Conservation (phyloP, 2,329 filamentous ascomycete species). For the Diplodia scrobiculata region DNA sequence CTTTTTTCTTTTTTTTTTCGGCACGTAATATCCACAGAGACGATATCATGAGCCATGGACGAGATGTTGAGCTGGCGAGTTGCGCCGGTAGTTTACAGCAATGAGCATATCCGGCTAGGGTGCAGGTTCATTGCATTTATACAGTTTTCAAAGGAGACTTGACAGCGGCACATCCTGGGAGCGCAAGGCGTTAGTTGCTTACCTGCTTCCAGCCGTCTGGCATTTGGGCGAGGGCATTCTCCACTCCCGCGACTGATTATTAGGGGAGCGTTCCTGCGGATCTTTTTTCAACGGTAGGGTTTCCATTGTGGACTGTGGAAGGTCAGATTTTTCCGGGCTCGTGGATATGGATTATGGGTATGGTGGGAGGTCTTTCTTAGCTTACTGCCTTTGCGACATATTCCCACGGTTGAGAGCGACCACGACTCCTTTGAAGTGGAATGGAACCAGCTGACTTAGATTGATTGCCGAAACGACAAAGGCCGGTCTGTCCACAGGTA, state of each 20-base stretch:
- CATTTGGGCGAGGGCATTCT: background rate
- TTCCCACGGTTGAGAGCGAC: background rate
- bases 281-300: conserved; percentile 5
- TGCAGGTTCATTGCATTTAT: conserved; percentile 5
- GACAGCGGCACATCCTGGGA: conserved; percentile 13
- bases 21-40: conserved; percentile 14
- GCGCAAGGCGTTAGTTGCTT: conserved; percentile 17
- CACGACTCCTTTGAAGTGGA: background rate
- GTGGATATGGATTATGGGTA: background rate
- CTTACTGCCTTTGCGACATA: background rate
- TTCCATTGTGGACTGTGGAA: background rate
- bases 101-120: background rate
- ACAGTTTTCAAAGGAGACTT: background rate
- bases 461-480: background rate
- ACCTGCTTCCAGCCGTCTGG: conserved; percentile 12
- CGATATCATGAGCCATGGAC: conserved; percentile 21
- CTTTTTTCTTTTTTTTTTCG: background rate
- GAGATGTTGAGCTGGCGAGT: background rate
- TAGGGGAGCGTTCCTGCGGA: background rate
- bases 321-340: background rate
- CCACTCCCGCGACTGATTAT: conserved; percentile 2
- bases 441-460: background rate
- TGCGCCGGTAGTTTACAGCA: conserved; percentile 2
- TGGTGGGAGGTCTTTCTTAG: background rate
- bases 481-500: background rate